Conservation (phyloP, 768 basidiomycete species). For the Serendipita vermifera region DNA sequence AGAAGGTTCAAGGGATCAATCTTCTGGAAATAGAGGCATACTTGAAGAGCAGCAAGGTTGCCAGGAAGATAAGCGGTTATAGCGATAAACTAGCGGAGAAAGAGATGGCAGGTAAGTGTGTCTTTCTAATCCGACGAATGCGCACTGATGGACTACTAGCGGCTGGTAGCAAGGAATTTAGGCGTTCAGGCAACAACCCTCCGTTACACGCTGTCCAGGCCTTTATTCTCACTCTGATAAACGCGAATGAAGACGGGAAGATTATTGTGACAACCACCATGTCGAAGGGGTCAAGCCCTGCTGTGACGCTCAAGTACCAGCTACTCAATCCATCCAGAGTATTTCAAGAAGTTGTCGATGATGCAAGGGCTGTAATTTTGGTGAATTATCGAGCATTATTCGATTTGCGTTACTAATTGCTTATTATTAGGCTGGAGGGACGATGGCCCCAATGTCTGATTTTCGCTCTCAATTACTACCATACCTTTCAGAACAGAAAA, state of each 20-base stretch:
- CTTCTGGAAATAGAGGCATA: slow-evolving; percentile 72
- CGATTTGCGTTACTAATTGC: neutral
- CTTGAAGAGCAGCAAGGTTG: slow-evolving; percentile 64
- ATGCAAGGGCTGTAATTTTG: slow-evolving; percentile 71
- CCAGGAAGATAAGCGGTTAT: slow-evolving; percentile 78
- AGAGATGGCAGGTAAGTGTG: slow-evolving; percentile 25
- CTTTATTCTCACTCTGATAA: slow-evolving; percentile 65
- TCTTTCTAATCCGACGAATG: neutral
- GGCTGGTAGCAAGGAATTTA: slow-evolving; percentile 20
- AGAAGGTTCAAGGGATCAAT: slow-evolving; percentile 62
- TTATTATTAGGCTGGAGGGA: slow-evolving; percentile 60
- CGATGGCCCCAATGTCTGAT: slow-evolving; percentile 98
- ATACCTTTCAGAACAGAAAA: slow-evolving; percentile 40
- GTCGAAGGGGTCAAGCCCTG: neutral
- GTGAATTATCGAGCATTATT: neutral
- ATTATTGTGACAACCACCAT: neutral
- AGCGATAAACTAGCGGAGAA: slow-evolving; percentile 46
- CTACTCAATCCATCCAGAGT: slow-evolving; percentile 81
- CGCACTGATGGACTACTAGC: slow-evolving; percentile 19
- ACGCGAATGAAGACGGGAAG: slow-evolving; percentile 48
- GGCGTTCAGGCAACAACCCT: slow-evolving; percentile 33
- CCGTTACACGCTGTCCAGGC: slow-evolving; percentile 71
- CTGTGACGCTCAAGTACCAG: slow-evolving; percentile 73
- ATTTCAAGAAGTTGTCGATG: slow-evolving; percentile 72
- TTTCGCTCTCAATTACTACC: slow-evolving; percentile 70